These are phyloP conservation scores for Fusarium decemcellulare DNA, from an alignment of 2,329 filamentous ascomycete species.

Conservation along the genomic window DNA sequence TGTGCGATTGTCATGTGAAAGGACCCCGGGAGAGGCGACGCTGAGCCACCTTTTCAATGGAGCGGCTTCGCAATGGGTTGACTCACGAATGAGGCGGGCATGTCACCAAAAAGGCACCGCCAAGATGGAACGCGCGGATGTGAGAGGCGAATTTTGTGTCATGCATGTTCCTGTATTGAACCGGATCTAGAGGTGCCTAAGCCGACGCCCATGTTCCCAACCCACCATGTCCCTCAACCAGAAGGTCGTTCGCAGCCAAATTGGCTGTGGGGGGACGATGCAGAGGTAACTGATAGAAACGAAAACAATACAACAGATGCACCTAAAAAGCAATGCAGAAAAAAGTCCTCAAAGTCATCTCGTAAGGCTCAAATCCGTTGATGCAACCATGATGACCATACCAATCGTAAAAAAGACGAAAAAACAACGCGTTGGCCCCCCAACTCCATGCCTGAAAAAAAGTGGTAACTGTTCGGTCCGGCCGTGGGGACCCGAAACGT, in stretches of 20 bases:
- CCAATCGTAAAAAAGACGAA: conserved; percentile 32
- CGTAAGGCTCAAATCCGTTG: conserved; percentile 33
- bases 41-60: conserved; percentile 31
- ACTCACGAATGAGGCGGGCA: conserved; percentile 16
- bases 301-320: conserved; percentile 34
- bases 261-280: neutral
- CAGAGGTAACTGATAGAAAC: conserved; percentile 5
- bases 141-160: conserved; percentile 36
- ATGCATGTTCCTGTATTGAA: conserved; percentile 37
- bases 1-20: conserved; percentile 47
- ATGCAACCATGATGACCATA: conserved; percentile 38
- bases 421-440: conserved; percentile 31
- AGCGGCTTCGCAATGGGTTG: conserved; percentile 12
- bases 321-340: conserved; percentile 28
- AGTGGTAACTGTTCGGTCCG: conserved; percentile 29
- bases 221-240: conserved; percentile 23
- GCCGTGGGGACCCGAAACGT: conserved; percentile 20
- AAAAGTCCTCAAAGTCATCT: conserved; percentile 30
- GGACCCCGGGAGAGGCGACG: conserved; percentile 16
- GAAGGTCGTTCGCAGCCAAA: neutral
- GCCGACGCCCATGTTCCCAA: conserved; percentile 17
- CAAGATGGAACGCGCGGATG: conserved; percentile 20
- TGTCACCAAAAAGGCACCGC: conserved; percentile 16
- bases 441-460: conserved; percentile 40
- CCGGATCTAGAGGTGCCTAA: conserved; percentile 37